phyloP scores from a whole-genome alignment of 345 rosid genomes.

The Angophora floribunda region DNA sequence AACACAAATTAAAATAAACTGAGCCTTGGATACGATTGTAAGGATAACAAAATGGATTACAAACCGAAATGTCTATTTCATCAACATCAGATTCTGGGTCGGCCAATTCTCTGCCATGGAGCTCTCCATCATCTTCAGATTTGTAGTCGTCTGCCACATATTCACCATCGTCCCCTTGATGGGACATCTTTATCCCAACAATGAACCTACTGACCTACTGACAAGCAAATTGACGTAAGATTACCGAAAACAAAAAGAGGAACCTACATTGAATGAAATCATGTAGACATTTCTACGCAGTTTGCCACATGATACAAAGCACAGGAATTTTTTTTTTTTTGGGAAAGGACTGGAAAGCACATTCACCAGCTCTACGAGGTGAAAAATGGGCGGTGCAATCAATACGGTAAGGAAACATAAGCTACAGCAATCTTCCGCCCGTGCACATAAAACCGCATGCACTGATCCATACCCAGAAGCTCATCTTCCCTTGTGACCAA shows the following conservation, averaged over 20 bases:
- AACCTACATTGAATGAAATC: neutral
- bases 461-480: neutral
- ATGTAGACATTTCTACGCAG: neutral
- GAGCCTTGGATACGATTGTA: neutral
- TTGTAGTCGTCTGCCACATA: slow-evolving; percentile 59
- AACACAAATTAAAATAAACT: neutral
- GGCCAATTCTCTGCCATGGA: slow-evolving; percentile 30
- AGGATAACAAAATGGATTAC: neutral
- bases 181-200: slow-evolving; percentile 28
- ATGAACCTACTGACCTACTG: neutral
- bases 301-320: neutral
- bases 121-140: slow-evolving; percentile 49
- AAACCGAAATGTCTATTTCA: slow-evolving; percentile 44
- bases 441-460: neutral
- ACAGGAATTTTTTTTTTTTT: neutral
- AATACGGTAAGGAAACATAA: neutral
- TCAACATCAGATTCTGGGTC: slow-evolving; percentile 69
- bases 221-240: neutral
- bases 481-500: neutral
- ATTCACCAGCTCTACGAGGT: neutral
- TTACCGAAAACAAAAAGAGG: neutral
- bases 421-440: neutral
- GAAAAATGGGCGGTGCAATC: neutral
- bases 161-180: slow-evolving; percentile 50
- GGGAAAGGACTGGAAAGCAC: neutral